Conservation (phyloP, 2,329 filamentous ascomycete species). For the Ascosphaera aggregata region DNA sequence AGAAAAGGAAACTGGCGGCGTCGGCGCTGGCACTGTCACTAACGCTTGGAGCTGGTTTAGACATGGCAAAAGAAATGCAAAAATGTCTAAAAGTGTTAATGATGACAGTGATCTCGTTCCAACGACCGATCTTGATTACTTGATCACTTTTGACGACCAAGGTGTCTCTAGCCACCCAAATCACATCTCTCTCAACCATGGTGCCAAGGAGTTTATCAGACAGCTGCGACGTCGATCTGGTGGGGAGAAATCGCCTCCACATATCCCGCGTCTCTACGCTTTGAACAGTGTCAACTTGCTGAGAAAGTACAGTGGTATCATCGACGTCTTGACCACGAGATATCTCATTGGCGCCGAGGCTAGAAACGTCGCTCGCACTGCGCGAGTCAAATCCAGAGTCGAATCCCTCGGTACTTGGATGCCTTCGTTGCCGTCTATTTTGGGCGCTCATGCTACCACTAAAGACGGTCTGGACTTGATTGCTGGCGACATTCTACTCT, state of each 20-base stretch:
- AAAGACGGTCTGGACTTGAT: too few relatives aligned
- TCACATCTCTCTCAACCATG: slow-evolving; percentile 72
- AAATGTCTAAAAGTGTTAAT: slow-evolving; percentile 6
- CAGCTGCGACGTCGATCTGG: too few relatives aligned
- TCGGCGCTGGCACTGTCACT: too few relatives aligned
- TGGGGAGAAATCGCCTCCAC: slow-evolving; percentile 38
- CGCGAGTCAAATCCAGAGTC: neutral
- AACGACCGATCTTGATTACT: slow-evolving; percentile 42
- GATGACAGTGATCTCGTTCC: slow-evolving; percentile 21
- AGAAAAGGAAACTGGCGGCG: too few relatives aligned
- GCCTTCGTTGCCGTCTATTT: too few relatives aligned
- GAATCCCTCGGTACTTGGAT: slow-evolving; percentile 7
- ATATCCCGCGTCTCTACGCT: slow-evolving; percentile 61
- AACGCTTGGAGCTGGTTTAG: slow-evolving; percentile 18
- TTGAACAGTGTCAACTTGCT: slow-evolving; percentile 46
- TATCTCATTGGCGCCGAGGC: slow-evolving; percentile 1
- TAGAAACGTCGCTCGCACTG: slow-evolving; percentile 6
- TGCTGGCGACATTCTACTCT: too few relatives aligned
- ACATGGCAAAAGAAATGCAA: slow-evolving; percentile 6
- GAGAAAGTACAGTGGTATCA: slow-evolving; percentile 59
- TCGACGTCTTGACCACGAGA: too few relatives aligned
- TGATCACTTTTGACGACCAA: slow-evolving; percentile 70
- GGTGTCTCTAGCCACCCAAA: slow-evolving; percentile 84
- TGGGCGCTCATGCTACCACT: too few relatives aligned
- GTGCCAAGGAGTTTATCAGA: slow-evolving; percentile 49